These are phyloP conservation scores for Maudiozyma pseudohumilis DNA, from an alignment of 805 yeast species.

Conservation along the genomic window DNA sequence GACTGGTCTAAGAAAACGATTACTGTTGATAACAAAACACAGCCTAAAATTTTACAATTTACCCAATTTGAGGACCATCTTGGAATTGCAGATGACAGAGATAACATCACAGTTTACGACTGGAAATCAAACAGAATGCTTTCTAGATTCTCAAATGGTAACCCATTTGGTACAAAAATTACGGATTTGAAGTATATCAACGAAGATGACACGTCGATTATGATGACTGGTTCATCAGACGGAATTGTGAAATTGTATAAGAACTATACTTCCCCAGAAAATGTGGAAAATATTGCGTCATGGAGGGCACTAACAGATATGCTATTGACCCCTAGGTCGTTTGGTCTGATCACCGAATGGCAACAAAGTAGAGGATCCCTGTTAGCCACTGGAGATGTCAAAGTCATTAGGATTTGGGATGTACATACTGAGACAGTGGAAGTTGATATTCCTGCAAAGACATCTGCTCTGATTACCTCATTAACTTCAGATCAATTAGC, in stretches of 20 bases:
- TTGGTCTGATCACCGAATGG: constrained; percentile 89
- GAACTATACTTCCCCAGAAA: constrained; percentile 49
- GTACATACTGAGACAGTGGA: constrained; percentile 87
- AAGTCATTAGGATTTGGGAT: constrained; percentile 89
- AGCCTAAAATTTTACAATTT: constrained; percentile 69
- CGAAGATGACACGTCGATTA: constrained; percentile 82
- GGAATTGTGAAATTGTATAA: constrained; percentile 86
- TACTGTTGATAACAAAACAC: constrained; percentile 60
- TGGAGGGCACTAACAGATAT: constrained; percentile 93
- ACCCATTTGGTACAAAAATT: constrained; percentile 79
- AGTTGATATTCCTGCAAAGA: constrained; percentile 82
- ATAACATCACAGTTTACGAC: constrained; percentile 77
- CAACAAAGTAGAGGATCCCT: constrained; percentile 91
- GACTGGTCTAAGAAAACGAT: constrained; percentile 66
- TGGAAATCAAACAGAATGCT: constrained; percentile 58
- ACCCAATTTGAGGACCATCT: constrained; percentile 85
- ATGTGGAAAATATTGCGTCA: constrained; percentile 60
- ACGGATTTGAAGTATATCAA: constrained; percentile 80
- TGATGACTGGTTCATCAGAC: constrained; percentile 84
- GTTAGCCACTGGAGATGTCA: constrained; percentile 89
- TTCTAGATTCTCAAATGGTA: constrained; percentile 68
- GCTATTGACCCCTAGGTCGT: constrained; percentile 65
- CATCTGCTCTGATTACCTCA: constrained; percentile 79
- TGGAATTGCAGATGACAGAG: constrained; percentile 74
- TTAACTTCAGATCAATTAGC: constrained; percentile 93